Evolutionary conservation across 805 yeast genomes (phyloP).

Genomic region (Lipomyces anomalus): DNA sequence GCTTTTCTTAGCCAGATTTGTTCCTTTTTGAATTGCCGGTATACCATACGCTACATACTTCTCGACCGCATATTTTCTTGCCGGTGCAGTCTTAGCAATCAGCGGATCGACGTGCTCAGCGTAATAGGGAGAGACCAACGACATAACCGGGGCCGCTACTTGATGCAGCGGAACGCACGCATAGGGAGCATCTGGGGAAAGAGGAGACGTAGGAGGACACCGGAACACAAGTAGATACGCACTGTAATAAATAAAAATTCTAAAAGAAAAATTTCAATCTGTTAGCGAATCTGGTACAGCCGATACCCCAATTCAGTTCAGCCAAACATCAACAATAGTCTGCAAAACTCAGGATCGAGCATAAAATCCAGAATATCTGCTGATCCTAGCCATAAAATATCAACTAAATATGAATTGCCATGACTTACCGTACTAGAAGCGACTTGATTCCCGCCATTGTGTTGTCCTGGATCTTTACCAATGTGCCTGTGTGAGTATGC

Average conservation of each 20-base stretch:
- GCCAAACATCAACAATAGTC: too few relatives aligned
- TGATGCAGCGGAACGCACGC: background rate
- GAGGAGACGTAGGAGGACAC: background rate
- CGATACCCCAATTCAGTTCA: too few relatives aligned
- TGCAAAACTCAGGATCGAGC: too few relatives aligned
- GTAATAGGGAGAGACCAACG: background rate
- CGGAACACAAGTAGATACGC: background rate
- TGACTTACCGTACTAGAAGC: too few relatives aligned
- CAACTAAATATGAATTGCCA: too few relatives aligned
- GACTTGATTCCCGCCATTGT: too few relatives aligned
- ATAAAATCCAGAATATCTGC: too few relatives aligned
- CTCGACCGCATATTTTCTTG: background rate
- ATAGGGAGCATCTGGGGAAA: background rate
- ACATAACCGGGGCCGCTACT: background rate
- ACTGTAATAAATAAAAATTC: background rate
- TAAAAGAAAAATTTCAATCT: too few relatives aligned
- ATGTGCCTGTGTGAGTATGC: too few relatives aligned
- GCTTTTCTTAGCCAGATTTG: background rate
- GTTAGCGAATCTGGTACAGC: too few relatives aligned
- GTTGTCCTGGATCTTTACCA: too few relatives aligned
- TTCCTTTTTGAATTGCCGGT: background rate
- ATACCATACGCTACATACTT: background rate
- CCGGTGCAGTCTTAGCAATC: background rate
- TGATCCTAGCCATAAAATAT: too few relatives aligned
- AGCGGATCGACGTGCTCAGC: background rate